These are phyloP conservation scores for Colletotrichum gigasporum DNA, from an alignment of 2,329 filamentous ascomycete species.

Conservation along the genomic window DNA sequence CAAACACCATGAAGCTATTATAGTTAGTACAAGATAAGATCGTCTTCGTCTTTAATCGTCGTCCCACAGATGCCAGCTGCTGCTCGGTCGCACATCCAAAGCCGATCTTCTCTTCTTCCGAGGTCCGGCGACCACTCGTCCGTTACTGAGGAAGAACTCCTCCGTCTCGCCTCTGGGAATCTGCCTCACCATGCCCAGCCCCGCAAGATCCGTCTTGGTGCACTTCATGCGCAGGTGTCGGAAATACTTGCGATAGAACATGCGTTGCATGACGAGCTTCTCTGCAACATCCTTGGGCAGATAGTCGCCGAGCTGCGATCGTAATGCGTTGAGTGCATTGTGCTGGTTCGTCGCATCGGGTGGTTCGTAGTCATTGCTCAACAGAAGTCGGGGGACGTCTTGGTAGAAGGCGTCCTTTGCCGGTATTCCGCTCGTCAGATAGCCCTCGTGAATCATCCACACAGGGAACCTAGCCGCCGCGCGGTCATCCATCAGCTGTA, in stretches of 20 bases:
- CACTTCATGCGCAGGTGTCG: constrained; percentile 30
- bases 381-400: constrained; percentile 18
- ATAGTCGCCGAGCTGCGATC: constrained; percentile 14
- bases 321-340: constrained; percentile 16
- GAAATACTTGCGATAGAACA: constrained; percentile 33
- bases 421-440: constrained; percentile 23
- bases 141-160: constrained; percentile 29
- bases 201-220: constrained; percentile 29
- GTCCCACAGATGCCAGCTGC: constrained; percentile 28
- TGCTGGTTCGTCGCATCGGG: constrained; percentile 25
- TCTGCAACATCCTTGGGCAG: constrained; percentile 12
- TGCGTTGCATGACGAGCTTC: constrained; percentile 28
- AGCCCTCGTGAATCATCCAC: constrained; percentile 33
- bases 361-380: constrained; percentile 28
- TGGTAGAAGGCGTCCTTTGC: constrained; percentile 26
- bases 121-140: constrained; percentile 18
- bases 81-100: constrained; percentile 21
- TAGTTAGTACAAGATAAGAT: too few relatives aligned
- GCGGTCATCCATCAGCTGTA: constrained; percentile 31
- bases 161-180: constrained; percentile 20
- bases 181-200: constrained; percentile 29
- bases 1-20: too few relatives aligned
- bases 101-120: constrained; percentile 14
- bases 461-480: constrained; percentile 27
- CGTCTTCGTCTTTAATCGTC: constrained; percentile 11